Conservation (phyloP, 768 basidiomycete genomes). For the Lactarius akahatsu region DNA sequence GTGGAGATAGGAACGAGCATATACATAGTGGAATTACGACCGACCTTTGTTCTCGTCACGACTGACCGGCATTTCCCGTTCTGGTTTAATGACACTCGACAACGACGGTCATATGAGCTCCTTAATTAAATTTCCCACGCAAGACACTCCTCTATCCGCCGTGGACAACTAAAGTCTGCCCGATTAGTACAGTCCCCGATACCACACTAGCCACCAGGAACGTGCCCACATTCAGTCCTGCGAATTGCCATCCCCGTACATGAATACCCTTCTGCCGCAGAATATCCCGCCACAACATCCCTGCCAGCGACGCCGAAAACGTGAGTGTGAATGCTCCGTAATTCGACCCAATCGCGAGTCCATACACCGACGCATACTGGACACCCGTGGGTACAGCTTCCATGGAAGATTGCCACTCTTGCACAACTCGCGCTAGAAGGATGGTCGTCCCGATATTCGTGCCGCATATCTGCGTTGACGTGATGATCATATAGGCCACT, state of each 20-base stretch:
- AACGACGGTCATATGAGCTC: constrained; percentile 1
- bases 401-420: constrained; percentile 38
- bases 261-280: constrained; percentile 68
- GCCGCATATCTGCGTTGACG: constrained; percentile 52
- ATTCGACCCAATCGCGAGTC: constrained; percentile 84
- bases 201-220: constrained; percentile 64
- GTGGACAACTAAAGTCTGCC: constrained; percentile 54
- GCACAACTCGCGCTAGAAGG: constrained; percentile 77
- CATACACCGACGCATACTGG: constrained; percentile 35
- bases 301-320: constrained; percentile 85
- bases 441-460: constrained; percentile 94
- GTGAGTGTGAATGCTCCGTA: constrained; percentile 89
- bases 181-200: constrained; percentile 66
- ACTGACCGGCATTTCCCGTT: constrained; percentile 19
- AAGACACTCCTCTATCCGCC: no score
- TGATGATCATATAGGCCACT: not conserved
- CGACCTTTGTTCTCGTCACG: constrained; percentile 7
- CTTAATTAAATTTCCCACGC: constrained; percentile 2
- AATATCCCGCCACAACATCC: constrained; percentile 79
- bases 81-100: constrained; percentile 22
- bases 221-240: constrained; percentile 71
- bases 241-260: constrained; percentile 63
- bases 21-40: not conserved
- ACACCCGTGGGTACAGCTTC: constrained; percentile 16
- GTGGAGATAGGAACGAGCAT: constrained; percentile 11